Evolutionary conservation across 768 basidiomycete species (phyloP), one percentile per base, ranked within the genome.

Genomic region (Leccinum uliginosum): DNA sequence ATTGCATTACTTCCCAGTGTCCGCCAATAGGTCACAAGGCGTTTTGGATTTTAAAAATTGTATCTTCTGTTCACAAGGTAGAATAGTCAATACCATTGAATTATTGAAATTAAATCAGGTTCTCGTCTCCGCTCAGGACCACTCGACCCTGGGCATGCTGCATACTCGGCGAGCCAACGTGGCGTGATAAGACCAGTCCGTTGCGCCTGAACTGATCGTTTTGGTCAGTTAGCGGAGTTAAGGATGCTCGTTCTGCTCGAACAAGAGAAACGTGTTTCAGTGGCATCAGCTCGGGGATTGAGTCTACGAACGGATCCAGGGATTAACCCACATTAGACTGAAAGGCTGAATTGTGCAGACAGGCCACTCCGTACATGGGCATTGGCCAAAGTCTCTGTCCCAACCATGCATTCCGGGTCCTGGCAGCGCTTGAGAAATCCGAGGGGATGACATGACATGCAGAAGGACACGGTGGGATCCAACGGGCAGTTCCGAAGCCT

Each of bases 401-500:
- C 32, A 32, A 26, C 6, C 7, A n/a, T n/a, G n/a, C n/a, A 11
- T 27, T n/a, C 11, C 11, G 29, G 29, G 8, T 27, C 19, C 26
- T 35, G 35, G n/a, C 6, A 9, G 23, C 52, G 23, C 53, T 49
- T 67, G 65, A 51, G 65, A 67, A 67, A 46, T 40, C 57, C 62
- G 65, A 65, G 62, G 65, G 51, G 51, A 61, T 66, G n/a, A n/a
- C n/a, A 54, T n/a, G 55, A 35, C 10, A n/a, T 50, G 35, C 19
- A 26, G 53, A 32, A n/a, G 38, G 40, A 21, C n/a, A 17, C 19
- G 38, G 24, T 24, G 46, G 15, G 34, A 38, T 50, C 26, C 40
- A 23, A 23, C 26, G 10, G 52, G 30, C n/a, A 29, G 34, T 30
- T 12, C 11, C 30, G 23, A 17, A 35, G 29, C 7, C 17, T 57